Evolutionary conservation across 148 eudicot genomes (phyloP), one percentile per base, ranked within the genome.

Genomic region (Silene conica): DNA sequence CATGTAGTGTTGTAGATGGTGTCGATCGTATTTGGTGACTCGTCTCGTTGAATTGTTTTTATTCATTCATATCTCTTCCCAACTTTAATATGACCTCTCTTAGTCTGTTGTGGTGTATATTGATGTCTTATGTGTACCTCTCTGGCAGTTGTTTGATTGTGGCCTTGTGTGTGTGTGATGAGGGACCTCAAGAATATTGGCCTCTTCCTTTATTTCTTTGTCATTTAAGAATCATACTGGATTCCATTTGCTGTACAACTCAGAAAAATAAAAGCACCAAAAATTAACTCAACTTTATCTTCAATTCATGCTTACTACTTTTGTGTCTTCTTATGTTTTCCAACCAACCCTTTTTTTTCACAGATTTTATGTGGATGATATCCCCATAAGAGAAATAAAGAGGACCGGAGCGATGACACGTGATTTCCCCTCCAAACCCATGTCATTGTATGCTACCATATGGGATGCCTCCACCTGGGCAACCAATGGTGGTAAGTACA

Each of bases 401-500:
- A 89, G 82, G 79, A 85, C 83, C 59, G 80, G 76, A 76, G 84
- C 84, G 74, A 90, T 93, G 93, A 86, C 85, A 63, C 88, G 85
- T 77, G 90, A 86, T 76, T 93, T 90, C 65, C 98, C 98, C 58
- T 83, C 92, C 16, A 93, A 93, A 82, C 98, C 98, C 14, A 93
- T 93, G 98, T 82, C 98, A 45, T 45, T 93, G 58, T 90, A 90
- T 79, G 86, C 93, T 25, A 93, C 98, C 31, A 93, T 93, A 77
- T 93, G 98, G 98, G 98, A 93, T 82, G 98, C 89, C 25, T 93
- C 98, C 0, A 79, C 84, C 34, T 93, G 98, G 98, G 98, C 98
- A 71, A 93, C 98, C 38, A 90, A 89, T 72, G 98, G 98, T 3
- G 98, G 98, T 72, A 87, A 77, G 73, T 90, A 93, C 85, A 79